Evolutionary conservation across 208 protist species (phyloP).

Genomic region (Kentomonas sorsogonicus): DNA sequence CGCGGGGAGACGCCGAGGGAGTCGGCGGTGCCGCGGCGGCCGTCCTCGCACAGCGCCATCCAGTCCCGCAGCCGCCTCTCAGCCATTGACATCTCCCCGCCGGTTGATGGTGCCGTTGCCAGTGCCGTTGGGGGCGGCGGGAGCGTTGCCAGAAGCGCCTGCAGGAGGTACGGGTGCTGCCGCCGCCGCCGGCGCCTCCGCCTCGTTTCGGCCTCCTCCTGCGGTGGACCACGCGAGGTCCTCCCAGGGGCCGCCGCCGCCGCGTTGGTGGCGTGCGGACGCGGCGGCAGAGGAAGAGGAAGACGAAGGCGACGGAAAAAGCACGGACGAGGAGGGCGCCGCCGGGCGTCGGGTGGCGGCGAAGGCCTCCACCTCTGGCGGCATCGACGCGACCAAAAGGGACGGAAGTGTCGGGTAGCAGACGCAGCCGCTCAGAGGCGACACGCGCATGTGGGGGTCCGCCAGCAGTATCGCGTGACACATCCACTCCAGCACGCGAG

Average conservation of each 20-base stretch:
- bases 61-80: too few species aligned
- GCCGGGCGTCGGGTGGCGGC: not conserved
- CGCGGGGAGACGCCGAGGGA: too few species aligned
- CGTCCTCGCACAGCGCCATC: too few species aligned
- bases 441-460: slow-evolving; percentile 60
- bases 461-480: slow-evolving; percentile 37
- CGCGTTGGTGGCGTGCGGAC: not conserved
- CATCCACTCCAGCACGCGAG: slow-evolving; percentile 32
- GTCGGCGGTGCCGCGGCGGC: too few species aligned
- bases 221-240: not conserved
- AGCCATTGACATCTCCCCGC: too few species aligned
- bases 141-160: too few species aligned
- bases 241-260: not conserved
- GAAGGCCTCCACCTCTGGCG: not conserved
- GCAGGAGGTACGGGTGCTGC: too few species aligned
- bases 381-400: slow-evolving; percentile 26
- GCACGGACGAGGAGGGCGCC: too few species aligned
- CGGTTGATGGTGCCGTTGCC: too few species aligned
- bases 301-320: not conserved
- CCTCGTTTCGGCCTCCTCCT: too few species aligned
- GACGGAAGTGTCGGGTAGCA: slow-evolving; percentile 61
- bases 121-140: too few species aligned
- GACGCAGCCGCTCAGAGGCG: slow-evolving; percentile 26
- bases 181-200: too few species aligned
- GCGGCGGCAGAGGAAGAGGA: not conserved